These are phyloP conservation scores for Berkeleyomyces rouxiae DNA, from an alignment of 2,329 filamentous ascomycete genomes.

Conservation along the genomic window DNA sequence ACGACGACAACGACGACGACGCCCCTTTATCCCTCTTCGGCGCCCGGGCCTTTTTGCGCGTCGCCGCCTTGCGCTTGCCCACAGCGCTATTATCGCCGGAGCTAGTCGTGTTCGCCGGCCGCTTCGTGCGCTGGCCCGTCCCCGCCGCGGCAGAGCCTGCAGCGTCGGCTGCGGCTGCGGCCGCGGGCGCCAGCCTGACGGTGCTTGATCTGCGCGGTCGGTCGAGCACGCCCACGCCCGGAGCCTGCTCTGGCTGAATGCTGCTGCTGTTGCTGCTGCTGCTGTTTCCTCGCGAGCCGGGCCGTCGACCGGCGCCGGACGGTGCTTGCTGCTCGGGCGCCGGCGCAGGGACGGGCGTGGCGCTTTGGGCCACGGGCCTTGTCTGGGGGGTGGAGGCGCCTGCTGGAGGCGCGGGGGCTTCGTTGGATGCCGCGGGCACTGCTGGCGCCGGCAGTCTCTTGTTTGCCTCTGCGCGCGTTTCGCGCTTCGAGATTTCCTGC, in stretches of 20 bases:
- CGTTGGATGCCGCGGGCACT: slow-evolving; percentile 12
- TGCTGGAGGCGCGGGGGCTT: slow-evolving; percentile 19
- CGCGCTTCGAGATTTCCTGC: slow-evolving; percentile 24
- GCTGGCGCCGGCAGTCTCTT: slow-evolving; percentile 20
- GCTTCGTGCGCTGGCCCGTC: slow-evolving; percentile 41
- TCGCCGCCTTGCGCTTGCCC: slow-evolving; percentile 53
- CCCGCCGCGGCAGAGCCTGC: not conserved
- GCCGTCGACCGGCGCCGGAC: slow-evolving; percentile 25
- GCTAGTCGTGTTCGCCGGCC: slow-evolving; percentile 48
- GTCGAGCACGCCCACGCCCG: slow-evolving; percentile 25
- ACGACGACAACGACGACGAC: slow-evolving; percentile 20
- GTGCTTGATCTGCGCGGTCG: slow-evolving; percentile 39
- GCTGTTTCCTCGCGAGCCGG: slow-evolving; percentile 33
- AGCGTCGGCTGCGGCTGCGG: slow-evolving; percentile 25
- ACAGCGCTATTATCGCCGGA: slow-evolving; percentile 49
- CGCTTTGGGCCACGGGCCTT: slow-evolving; percentile 16
- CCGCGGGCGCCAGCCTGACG: slow-evolving; percentile 38
- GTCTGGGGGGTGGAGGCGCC: slow-evolving; percentile 7
- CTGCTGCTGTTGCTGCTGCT: no score
- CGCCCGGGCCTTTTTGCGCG: slow-evolving; percentile 43
- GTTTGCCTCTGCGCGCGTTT: slow-evolving; percentile 29
- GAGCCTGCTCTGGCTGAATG: slow-evolving; percentile 25
- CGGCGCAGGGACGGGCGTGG: slow-evolving; percentile 20
- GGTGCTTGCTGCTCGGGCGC: slow-evolving; percentile 24
- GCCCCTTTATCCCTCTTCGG: slow-evolving; percentile 35